phyloP scores from a whole-genome alignment of 2,329 filamentous ascomycete genomes.

The Sordariomycetes sp. region DNA sequence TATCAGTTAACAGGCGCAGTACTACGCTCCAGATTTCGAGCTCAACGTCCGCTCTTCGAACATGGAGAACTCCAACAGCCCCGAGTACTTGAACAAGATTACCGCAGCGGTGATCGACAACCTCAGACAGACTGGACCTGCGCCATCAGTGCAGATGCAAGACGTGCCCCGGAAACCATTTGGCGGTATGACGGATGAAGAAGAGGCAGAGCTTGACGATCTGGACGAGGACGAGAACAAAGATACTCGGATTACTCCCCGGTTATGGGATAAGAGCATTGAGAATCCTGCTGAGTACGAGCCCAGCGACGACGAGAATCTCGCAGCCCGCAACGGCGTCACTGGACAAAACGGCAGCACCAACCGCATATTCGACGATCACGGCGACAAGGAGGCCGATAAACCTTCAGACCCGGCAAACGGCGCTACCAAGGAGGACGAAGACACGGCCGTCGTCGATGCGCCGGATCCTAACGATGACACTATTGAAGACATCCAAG shows the following conservation, averaged over 20 bases:
- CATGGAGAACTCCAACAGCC: conserved; percentile 84
- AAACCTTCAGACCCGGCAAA: conserved; percentile 15
- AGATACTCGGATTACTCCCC: conserved; percentile 73
- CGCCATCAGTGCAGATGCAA: conserved; percentile 86
- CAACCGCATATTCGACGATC: conserved; percentile 44
- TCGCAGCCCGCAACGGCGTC: conserved; percentile 63
- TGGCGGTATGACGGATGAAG: conserved; percentile 55
- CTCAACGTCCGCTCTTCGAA: conserved; percentile 83
- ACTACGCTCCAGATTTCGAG: conserved; percentile 85
- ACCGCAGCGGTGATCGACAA: conserved; percentile 78
- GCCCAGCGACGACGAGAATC: conserved; percentile 84
- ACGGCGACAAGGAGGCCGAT: conserved; percentile 29
- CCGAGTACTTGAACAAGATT: conserved; percentile 73
- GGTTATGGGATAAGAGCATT: conserved; percentile 71
- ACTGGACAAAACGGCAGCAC: conserved; percentile 39
- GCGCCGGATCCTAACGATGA: conserved; percentile 27
- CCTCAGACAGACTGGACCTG: conserved; percentile 73
- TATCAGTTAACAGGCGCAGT: conserved; percentile 38
- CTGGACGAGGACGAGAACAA: conserved; percentile 80
- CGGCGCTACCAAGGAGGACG: conserved; percentile 10
- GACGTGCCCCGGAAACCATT: conserved; percentile 58
- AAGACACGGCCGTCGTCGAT: conserved; percentile 18
- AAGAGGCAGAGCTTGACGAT: conserved; percentile 56
- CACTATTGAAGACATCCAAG: conserved; percentile 33
- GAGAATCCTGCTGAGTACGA: conserved; percentile 73